phyloP scores from a whole-genome alignment of 768 basidiomycete genomes.

The Strobilomyces confusus region DNA sequence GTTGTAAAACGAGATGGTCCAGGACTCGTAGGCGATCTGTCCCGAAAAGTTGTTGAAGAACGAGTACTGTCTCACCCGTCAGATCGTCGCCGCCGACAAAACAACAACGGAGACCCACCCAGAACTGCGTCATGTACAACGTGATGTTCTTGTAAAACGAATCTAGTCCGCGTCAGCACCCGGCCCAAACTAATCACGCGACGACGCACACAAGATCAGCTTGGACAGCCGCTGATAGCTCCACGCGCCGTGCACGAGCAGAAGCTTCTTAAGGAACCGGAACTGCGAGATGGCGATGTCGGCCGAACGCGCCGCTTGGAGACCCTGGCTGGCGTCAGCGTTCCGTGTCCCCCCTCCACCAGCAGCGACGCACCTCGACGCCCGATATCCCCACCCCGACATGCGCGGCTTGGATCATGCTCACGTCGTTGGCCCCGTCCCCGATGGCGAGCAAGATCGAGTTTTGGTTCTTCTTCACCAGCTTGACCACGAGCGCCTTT shows the following conservation, averaged over 20 bases:
- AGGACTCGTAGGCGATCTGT: constrained; percentile 97
- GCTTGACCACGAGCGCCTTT: constrained; percentile 95
- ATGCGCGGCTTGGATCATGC: constrained; percentile 99
- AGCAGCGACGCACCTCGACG: constrained; percentile 63
- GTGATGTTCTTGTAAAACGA: constrained; percentile 99
- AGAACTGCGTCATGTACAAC: constrained; percentile 98
- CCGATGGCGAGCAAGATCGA: constrained; percentile 95
- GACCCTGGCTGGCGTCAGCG: constrained; percentile 49
- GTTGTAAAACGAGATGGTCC: constrained; percentile 97
- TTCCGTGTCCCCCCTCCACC: not conserved
- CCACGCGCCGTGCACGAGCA: constrained; percentile 98
- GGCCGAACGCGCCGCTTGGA: constrained; percentile 97
- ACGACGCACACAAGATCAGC: constrained; percentile 85
- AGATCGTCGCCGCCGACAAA: not conserved
- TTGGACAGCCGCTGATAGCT: constrained; percentile 95
- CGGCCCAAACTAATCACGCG: not conserved
- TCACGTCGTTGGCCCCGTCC: constrained; percentile 97
- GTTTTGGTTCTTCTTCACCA: constrained; percentile 97
- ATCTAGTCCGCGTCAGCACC: constrained; percentile 44
- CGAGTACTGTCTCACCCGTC: constrained; percentile 64
- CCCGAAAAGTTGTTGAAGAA: constrained; percentile 99
- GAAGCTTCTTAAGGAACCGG: constrained; percentile 87
- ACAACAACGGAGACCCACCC: constrained; percentile 50
- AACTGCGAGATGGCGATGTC: constrained; percentile 99
- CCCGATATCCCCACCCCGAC: constrained; percentile 98